phyloP scores from a whole-genome alignment of 2,329 filamentous ascomycete species.

The Ceratocystis ficicola region DNA sequence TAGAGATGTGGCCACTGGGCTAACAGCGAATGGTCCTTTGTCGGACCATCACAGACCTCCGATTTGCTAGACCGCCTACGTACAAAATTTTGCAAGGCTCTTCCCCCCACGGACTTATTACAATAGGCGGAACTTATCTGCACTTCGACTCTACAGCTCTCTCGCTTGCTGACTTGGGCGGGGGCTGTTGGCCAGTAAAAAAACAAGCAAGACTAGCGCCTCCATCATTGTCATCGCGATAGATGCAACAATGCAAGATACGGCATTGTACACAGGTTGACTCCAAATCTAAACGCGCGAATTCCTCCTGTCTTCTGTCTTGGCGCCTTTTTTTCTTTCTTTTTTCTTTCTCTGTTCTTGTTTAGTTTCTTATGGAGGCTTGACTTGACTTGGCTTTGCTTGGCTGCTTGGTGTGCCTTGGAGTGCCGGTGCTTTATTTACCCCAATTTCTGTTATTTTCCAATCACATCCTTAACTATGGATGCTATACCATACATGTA shows the following conservation, averaged over 20 bases:
- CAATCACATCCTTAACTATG: background rate
- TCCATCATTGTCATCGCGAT: background rate
- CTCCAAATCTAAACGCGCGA: background rate
- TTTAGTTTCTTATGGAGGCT: slow-evolving; percentile 1
- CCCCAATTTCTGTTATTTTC: background rate
- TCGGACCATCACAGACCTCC: slow-evolving; percentile 1
- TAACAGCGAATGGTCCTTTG: background rate
- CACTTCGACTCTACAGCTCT: background rate
- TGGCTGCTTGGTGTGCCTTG: background rate
- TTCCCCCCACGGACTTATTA: background rate
- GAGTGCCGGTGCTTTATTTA: background rate
- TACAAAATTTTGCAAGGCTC: too few species aligned
- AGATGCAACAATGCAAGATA: background rate
- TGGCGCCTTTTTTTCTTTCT: background rate
- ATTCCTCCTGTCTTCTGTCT: background rate
- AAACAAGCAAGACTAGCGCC: background rate
- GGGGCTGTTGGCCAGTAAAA: too few species aligned
- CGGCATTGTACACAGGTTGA: background rate
- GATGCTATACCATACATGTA: background rate
- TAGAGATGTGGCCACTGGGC: background rate
- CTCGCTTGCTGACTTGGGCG: background rate
- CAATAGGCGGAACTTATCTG: background rate
- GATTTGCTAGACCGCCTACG: background rate
- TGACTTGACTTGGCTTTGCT: slow-evolving; percentile 8
- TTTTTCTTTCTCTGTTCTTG: background rate